Conservation (phyloP, 2,329 filamentous ascomycete species). For the Hymenoscyphus fructigenus region DNA sequence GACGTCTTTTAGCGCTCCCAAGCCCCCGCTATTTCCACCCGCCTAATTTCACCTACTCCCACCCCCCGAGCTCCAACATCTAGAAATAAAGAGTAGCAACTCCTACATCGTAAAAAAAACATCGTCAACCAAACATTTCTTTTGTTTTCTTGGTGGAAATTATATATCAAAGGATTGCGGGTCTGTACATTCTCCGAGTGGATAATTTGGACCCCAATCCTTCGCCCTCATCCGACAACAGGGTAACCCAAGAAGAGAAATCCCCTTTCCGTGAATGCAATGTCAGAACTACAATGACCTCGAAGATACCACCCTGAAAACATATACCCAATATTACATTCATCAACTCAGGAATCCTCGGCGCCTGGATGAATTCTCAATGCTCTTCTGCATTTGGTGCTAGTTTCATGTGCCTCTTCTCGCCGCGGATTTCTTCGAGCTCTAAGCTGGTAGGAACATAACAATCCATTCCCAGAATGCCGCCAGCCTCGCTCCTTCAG, state of each 20-base stretch:
- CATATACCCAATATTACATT: background rate
- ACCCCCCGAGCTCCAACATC: background rate
- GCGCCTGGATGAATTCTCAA: background rate
- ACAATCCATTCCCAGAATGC: background rate
- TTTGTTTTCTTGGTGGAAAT: background rate
- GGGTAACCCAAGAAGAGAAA: background rate
- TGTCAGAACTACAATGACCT: background rate
- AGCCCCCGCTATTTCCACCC: background rate
- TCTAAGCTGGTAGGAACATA: background rate
- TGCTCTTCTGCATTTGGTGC: background rate
- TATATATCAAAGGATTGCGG: background rate
- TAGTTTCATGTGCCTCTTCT: conserved; percentile 1
- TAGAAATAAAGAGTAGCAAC: background rate
- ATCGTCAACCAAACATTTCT: background rate
- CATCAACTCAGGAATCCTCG: background rate
- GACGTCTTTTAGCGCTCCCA: background rate
- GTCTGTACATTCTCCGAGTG: background rate
- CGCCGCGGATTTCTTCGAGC: background rate
- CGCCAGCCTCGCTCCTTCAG: background rate
- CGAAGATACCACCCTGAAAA: background rate
- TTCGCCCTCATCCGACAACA: background rate
- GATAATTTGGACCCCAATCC: background rate
- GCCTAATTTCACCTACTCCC: background rate
- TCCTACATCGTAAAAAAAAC: background rate
- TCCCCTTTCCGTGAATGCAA: background rate